Percentiles rank a stretch among this genome's conserved stretches.
Evolutionary conservation across 1,284 basidiomycete species (phyloP).

Genomic region (Ustilago nuda): DNA sequence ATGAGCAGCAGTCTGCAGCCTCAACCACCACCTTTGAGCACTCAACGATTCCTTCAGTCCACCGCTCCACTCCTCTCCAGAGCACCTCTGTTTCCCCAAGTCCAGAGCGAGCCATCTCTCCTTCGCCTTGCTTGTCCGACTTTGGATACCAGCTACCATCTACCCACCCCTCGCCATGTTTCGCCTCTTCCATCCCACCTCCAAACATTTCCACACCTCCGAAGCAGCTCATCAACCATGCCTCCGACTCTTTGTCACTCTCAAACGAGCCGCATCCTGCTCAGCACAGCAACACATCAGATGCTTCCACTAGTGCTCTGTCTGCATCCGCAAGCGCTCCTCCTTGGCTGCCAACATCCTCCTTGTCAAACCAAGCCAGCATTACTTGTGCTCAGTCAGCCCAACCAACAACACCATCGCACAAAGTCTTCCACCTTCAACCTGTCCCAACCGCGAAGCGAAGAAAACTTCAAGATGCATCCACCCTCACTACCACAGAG

Average conservation of each 20-base stretch:
- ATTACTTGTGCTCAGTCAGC: not conserved
- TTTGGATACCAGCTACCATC: constrained; percentile 24
- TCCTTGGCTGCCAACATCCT: constrained; percentile 17
- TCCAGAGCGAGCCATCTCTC: constrained; percentile 33
- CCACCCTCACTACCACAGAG: not conserved
- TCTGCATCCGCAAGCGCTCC: constrained; percentile 1
- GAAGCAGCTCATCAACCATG: not conserved
- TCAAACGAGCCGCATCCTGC: not conserved
- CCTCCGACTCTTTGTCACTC: not conserved
- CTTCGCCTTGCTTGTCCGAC: constrained; percentile 29
- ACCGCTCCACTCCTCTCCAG: constrained; percentile 16
- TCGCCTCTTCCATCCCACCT: constrained; percentile 4
- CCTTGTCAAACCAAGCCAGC: not conserved
- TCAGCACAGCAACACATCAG: not conserved
- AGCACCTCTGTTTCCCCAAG: constrained; percentile 22
- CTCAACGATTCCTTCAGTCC: not conserved
- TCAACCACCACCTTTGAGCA: not conserved
- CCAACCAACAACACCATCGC: not conserved
- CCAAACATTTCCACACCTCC: not conserved
- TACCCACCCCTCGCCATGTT: constrained; percentile 12
- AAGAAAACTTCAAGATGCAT: constrained; percentile 28
- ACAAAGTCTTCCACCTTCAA: constrained; percentile 27
- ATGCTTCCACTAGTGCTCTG: not conserved
- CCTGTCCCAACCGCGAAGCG: constrained; percentile 35
- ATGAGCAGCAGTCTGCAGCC: not conserved